A percentile compares a stretch with the other conserved stretches of the same genome.
These are phyloP conservation scores for Tylopilus intermedius DNA, from an alignment of 768 basidiomycete genomes.

Conservation along the genomic window DNA sequence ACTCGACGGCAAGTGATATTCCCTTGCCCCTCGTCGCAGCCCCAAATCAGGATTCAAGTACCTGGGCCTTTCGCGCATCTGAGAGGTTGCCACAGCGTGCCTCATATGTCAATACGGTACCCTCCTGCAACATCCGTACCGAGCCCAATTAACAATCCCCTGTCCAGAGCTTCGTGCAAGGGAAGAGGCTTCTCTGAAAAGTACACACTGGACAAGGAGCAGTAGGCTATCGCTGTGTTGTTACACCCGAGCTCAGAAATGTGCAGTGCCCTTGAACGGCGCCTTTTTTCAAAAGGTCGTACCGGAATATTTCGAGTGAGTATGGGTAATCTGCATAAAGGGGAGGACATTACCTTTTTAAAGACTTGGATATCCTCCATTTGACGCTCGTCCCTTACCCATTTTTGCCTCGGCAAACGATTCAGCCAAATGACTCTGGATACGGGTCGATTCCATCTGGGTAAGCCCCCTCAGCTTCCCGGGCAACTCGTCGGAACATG, in stretches of 20 bases:
- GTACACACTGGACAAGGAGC: slow-evolving; percentile 85
- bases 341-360: slow-evolving; percentile 45
- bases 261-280: slow-evolving; percentile 90
- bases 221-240: slow-evolving; percentile 73
- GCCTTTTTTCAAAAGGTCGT: slow-evolving; percentile 52
- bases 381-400: slow-evolving; percentile 57
- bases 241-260: slow-evolving; percentile 47
- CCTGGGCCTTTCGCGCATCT: slow-evolving; percentile 58
- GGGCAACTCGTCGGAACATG: slow-evolving; percentile 72
- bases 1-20: slow-evolving; percentile 53
- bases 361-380: slow-evolving; percentile 74
- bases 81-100: slow-evolving; percentile 65
- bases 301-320: slow-evolving; percentile 35
- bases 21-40: background rate
- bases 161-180: slow-evolving; percentile 63
- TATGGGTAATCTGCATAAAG: background rate
- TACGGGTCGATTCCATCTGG: slow-evolving; percentile 38
- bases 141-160: slow-evolving; percentile 66
- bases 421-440: slow-evolving; percentile 85
- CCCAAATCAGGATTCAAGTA: slow-evolving; percentile 18
- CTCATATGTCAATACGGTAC: slow-evolving; percentile 79
- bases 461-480: slow-evolving; percentile 45
- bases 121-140: slow-evolving; percentile 87
- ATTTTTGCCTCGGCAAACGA: slow-evolving; percentile 67
- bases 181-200: slow-evolving; percentile 71